phyloP scores from a whole-genome alignment of 179 eudicot genomes.

The Beta macrorhiza region DNA sequence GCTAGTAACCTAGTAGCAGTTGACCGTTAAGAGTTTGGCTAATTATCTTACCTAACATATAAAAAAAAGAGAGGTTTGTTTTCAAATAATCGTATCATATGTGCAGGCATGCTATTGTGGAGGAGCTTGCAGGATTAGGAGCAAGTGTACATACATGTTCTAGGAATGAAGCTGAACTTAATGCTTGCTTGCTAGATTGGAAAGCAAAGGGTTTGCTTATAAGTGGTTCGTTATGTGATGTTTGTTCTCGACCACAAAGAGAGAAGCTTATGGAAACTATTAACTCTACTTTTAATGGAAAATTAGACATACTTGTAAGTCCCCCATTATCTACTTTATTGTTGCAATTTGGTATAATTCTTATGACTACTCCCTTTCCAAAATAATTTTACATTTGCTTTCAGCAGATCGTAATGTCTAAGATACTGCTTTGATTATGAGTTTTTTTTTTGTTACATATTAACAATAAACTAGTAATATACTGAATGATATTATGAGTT shows the following conservation, averaged over 20 bases:
- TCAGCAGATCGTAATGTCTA: not conserved
- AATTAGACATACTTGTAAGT: slow-evolving; percentile 54
- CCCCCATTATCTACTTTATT: not conserved
- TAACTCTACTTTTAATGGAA: slow-evolving; percentile 38
- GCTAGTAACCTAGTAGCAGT: too few relatives aligned
- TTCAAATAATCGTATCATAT: not conserved
- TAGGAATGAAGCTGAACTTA: slow-evolving; percentile 41
- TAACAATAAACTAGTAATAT: too few relatives aligned
- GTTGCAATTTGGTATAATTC: not conserved
- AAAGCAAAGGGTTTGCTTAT: slow-evolving; percentile 36
- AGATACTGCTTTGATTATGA: too few relatives aligned
- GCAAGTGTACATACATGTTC: slow-evolving; percentile 59
- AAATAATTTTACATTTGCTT: too few relatives aligned
- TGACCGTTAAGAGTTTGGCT: not conserved
- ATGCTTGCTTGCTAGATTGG: slow-evolving; percentile 45
- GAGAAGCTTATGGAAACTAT: slow-evolving; percentile 35
- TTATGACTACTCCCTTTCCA: not conserved
- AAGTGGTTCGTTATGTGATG: slow-evolving; percentile 57
- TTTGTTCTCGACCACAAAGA: slow-evolving; percentile 40
- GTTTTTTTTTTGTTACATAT: too few relatives aligned
- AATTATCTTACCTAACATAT: too few relatives aligned
- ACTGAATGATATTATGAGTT: too few relatives aligned
- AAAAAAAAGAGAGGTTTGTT: too few relatives aligned
- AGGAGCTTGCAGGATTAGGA: slow-evolving; percentile 40
- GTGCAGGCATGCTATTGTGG: slow-evolving; percentile 28